Evolutionary conservation across 2,329 filamentous ascomycete genomes (phyloP), one percentile per base, ranked within the genome.

Genomic region (Scedosporium aurantiacum): DNA sequence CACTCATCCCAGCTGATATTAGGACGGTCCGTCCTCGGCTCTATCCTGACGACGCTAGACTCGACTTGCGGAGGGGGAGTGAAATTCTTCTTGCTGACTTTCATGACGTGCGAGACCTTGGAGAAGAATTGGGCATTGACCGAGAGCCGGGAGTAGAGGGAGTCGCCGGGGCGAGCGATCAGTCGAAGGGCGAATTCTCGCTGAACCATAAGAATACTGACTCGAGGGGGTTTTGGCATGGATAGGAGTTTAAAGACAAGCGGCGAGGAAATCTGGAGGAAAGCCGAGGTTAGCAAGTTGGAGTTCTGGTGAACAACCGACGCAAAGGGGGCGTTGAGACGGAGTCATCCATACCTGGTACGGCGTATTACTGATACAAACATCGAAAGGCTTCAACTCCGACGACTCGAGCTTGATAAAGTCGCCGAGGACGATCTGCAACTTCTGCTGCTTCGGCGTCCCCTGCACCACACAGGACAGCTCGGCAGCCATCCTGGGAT

Each of bases 71-170:
- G 94, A 0, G 94, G 93, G 0, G 94, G 94, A 64, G 90, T 91
- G 82, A 97, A 99, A 77, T 97, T 97, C 75, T 95, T 94, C 75
- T 88, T 89, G 65, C 92, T 91, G 55, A 97, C 93, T 76, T 96
- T 96, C 87, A 96, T 90, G 67, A 96, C 85, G 72, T 82, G 78
- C n/a, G 78, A 79, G 68, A 81, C 79, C 63, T 78, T 79, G 63
- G 79, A 89, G 72, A 78, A 97, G 81, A 97, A 96, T 71, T 97
- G 93, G 18, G 89, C 90, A 69, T 97, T 97, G 63, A 96, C 93
- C 1, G 85, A 89, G 27, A 97, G 80, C n/a, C 94, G 83, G 66
- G 87, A 91, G 78, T 97, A 97, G 7, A 97, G 83, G 60, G 91
- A 83, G 70, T 97, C 92, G 7, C 90, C 90, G 0, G 93, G 90